Evolutionary conservation across 129 eudicot genomes (phyloP), one percentile per base, ranked within the genome.

Genomic region (Flaveria linearis): DNA sequence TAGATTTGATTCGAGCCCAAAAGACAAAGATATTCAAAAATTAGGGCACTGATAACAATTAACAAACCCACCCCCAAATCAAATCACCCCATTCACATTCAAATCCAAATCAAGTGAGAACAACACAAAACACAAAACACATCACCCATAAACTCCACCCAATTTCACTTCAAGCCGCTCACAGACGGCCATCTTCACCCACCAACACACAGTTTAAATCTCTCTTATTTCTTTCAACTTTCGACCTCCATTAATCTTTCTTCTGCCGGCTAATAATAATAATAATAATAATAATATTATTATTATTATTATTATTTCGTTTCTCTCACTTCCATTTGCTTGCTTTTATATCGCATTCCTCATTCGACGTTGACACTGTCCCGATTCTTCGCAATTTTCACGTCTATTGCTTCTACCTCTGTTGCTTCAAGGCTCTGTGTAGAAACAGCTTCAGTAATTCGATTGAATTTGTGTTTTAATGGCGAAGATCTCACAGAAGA

Each of bases 401-500:
- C 77, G 23, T 76, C 73, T 20, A 18, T 6, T 42, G n/a, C 47
- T 66, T 52, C 47, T 0, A 14, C 2, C 13, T 64, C 46, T 33
- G 22, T 6, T 41, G 23, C 65, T 56, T 43, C 17, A 28, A 5
- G 49, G 62, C 52, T 76, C 18, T 2, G 36, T 30, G 36, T 30
- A 30, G 36, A 30, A 30, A 30, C 36, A 30, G 4, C 36, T 4
- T 30, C 36, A 30, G 36, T 30, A 4, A 30, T 30, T 30, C 36
- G 36, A 30, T 30, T 30, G 15, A 45, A 45, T 45, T 46, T 5
- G 17, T 10, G 4, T 17, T 42, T 42, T 22, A 68, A 45, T 45
- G 95, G 87, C 91, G 42, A 86, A 84, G 79, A 81, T 81, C 75
- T 81, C 93, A 58, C 86, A 74, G 47, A 87, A 69, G 68, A 77